Base-by-base conservation (phyloP, 2,329 filamentous ascomycete genomes). In the Neofusicoccum ribis region DNA sequence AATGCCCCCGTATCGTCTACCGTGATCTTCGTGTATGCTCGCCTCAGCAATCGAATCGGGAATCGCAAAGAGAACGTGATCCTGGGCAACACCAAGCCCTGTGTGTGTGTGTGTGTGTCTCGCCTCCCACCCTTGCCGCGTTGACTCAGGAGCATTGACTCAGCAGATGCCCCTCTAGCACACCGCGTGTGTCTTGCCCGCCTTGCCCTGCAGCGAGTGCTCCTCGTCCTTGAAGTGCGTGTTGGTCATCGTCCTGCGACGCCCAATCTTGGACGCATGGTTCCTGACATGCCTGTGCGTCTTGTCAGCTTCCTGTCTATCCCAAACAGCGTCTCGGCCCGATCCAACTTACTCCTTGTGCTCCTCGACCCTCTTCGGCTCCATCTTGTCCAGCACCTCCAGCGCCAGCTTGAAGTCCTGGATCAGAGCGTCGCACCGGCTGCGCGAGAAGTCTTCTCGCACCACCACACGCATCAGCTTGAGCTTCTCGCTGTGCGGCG, bases 381-480 rank as follows among this genome's bases (percentile, higher is more conserved):
- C 92, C 83, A 95, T 90, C 67, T 87, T 81, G 68, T 90, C 86
- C 31, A 98, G 82, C 46, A 91, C 83, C 54, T 87, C 82, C 68
- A 93, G 76, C 68, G 91, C 91, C 59, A 93, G 82, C 81, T 91
- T 92, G 79, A 97, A 88, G 74, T 97, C 93, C 31, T 76, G 72
- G 67, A 97, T 79, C 51, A 98, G 82, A 9, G 86, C 83, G 74
- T 98, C 93, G 73, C 92, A 96, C 44, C 93, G 86, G 70, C 84
- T 88, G 77, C 90, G 89, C 52, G 88, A 91, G 71, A 98, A 97
- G 79, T 97, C 94, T 79, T 97, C 94, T 59, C 94, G 88, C 4
- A 97, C 91, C 0, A 98, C 94, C 4, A 97, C 88, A 43, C 94
- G 89, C 82, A 97, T 88, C 86, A 98, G 89, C 85, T 97, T 96